Conservation (phyloP, 257 asterid genomes). For the Paraleonurus japonicus region DNA sequence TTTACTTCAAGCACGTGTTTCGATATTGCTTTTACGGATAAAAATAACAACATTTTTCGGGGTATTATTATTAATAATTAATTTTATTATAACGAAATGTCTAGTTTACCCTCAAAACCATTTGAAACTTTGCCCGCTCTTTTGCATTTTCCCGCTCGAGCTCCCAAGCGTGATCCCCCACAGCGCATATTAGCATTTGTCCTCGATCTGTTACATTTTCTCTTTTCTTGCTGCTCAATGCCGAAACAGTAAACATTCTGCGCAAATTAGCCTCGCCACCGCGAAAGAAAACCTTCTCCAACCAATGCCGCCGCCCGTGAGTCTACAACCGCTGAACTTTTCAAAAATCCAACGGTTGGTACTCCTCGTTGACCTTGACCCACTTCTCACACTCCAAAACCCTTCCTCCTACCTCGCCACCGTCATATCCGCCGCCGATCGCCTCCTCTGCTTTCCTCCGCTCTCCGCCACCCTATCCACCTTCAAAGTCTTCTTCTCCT, state of each 20-base stretch:
- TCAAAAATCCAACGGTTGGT: constrained; percentile 67
- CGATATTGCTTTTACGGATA: neutral
- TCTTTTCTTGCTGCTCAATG: neutral
- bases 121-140: constrained; percentile 4
- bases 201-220: neutral
- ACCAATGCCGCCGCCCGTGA: constrained; percentile 47
- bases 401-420: constrained; percentile 54
- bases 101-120: constrained; percentile 15
- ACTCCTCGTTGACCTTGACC: constrained; percentile 76
- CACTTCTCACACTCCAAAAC: constrained; percentile 50
- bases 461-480: constrained; percentile 65
- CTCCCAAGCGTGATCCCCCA: neutral
- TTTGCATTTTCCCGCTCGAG: neutral
- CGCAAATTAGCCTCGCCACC: constrained; percentile 31
- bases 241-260: constrained; percentile 11
- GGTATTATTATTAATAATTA: neutral
- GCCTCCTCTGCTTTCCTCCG: constrained; percentile 62
- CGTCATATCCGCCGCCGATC: constrained; percentile 49
- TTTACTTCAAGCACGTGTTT: neutral
- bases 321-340: constrained; percentile 40
- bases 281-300: neutral
- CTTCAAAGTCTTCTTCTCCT: constrained; percentile 74
- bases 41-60: neutral
- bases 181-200: constrained; percentile 31
- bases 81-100: neutral